Evolutionary conservation across 2,329 filamentous ascomycete genomes (phyloP).

Genomic region (Cercospora sojina): DNA sequence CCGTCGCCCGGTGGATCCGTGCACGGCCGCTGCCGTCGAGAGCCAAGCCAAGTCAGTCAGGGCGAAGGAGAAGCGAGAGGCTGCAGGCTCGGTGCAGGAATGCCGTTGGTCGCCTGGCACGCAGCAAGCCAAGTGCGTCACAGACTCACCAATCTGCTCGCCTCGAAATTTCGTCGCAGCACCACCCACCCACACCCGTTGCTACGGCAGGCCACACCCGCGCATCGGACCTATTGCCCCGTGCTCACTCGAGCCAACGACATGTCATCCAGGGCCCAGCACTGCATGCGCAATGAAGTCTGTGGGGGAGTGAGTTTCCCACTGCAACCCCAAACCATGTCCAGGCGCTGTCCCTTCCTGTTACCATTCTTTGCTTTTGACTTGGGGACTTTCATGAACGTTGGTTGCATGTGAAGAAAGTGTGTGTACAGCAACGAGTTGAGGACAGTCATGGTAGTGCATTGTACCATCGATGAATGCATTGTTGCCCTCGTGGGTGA

Average conservation of each 20-base stretch:
- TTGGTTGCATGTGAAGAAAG: background rate
- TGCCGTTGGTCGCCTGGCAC: background rate
- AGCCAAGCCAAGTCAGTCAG: no score
- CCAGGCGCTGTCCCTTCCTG: background rate
- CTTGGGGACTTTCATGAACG: background rate
- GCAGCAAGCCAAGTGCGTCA: background rate
- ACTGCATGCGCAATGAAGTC: background rate
- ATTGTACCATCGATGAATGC: background rate
- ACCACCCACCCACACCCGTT: background rate
- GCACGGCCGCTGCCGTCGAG: background rate
- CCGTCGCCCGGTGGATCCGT: background rate
- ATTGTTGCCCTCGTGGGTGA: slow-evolving; percentile 9
- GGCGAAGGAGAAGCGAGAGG: background rate
- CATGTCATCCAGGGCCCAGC: slow-evolving; percentile 9
- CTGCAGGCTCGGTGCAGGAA: background rate
- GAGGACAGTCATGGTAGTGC: background rate
- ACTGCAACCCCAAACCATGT: background rate
- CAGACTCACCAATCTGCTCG: slow-evolving; percentile 6
- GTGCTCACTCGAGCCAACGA: slow-evolving; percentile 9
- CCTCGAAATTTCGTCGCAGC: slow-evolving; percentile 8
- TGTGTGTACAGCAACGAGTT: background rate
- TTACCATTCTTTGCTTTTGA: no score
- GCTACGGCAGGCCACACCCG: slow-evolving; percentile 7
- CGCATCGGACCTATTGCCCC: slow-evolving; percentile 2
- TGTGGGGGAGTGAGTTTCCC: background rate